Evolutionary conservation across 2,329 filamentous ascomycete genomes (phyloP).

Genomic region (Knufia petricola): DNA sequence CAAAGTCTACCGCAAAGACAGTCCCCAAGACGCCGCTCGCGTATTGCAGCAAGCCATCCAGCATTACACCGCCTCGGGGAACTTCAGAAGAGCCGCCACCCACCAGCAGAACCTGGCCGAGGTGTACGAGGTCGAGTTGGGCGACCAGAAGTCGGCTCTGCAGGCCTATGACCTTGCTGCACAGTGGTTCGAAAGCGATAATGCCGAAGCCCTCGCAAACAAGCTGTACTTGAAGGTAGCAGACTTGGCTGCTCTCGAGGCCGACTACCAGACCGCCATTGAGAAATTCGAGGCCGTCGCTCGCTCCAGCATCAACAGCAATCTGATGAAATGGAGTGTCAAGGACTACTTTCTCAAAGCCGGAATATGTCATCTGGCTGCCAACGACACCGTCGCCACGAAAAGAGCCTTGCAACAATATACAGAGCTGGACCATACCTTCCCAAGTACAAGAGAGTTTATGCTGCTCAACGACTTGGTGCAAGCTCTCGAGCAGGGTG

Average conservation of each 20-base stretch:
- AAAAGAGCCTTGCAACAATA: constrained; percentile 76
- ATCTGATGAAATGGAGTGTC: constrained; percentile 85
- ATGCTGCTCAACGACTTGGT: constrained; percentile 69
- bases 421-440: constrained; percentile 66
- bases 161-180: constrained; percentile 79
- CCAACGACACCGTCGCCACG: constrained; percentile 66
- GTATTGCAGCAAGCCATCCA: constrained; percentile 71
- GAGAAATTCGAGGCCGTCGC: constrained; percentile 78
- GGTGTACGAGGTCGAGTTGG: constrained; percentile 71
- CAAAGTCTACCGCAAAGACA: constrained; percentile 83
- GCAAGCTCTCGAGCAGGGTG: constrained; percentile 64
- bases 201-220: constrained; percentile 79
- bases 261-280: constrained; percentile 76
- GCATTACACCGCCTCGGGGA: constrained; percentile 81
- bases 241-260: constrained; percentile 71
- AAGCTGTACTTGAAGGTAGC: constrained; percentile 90
- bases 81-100: constrained; percentile 80
- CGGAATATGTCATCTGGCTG: constrained; percentile 76
- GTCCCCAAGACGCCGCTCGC: constrained; percentile 71
- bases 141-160: constrained; percentile 67
- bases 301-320: constrained; percentile 68
- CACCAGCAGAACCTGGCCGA: constrained; percentile 86
- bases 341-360: constrained; percentile 95
- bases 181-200: constrained; percentile 80
- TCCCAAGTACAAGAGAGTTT: constrained; percentile 67